Evolutionary conservation across 345 rosid species (phyloP).

Genomic region (Camelina hispida): DNA sequence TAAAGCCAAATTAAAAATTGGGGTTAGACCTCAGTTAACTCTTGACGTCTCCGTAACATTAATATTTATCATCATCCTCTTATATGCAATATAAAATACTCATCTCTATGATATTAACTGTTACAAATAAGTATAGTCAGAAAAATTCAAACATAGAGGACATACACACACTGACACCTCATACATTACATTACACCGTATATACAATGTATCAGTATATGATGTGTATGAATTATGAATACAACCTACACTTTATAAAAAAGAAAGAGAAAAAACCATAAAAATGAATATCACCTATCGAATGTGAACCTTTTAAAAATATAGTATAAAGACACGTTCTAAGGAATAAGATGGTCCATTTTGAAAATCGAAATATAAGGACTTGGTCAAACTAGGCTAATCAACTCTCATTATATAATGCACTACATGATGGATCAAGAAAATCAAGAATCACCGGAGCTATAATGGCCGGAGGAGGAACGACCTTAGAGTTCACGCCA

Average conservation of each 20-base stretch:
- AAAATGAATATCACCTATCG: not conserved
- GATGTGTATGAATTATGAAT: not conserved
- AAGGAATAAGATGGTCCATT: slow-evolving; percentile 3
- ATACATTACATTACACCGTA: not conserved
- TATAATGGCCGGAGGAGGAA: slow-evolving; percentile 62
- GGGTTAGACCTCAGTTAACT: not conserved
- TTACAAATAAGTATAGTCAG: not conserved
- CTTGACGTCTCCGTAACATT: not conserved
- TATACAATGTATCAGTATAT: not conserved
- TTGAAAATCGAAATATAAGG: not conserved
- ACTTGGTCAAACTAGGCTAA: slow-evolving; percentile 27
- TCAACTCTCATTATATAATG: slow-evolving; percentile 3
- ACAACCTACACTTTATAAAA: not conserved
- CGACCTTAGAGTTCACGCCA: slow-evolving; percentile 71
- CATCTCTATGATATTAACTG: not conserved
- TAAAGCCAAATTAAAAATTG: no score
- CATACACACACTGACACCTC: not conserved
- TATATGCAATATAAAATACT: not conserved
- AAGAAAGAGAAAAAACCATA: not conserved
- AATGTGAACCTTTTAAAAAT: not conserved
- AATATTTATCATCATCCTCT: not conserved
- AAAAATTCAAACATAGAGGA: slow-evolving; percentile 15
- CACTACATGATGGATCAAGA: slow-evolving; percentile 8
- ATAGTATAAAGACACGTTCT: slow-evolving; percentile 13
- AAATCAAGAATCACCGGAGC: slow-evolving; percentile 19